Base-by-base conservation (phyloP, 2,329 filamentous ascomycete species). In the Colletotrichum euphorbiae region DNA sequence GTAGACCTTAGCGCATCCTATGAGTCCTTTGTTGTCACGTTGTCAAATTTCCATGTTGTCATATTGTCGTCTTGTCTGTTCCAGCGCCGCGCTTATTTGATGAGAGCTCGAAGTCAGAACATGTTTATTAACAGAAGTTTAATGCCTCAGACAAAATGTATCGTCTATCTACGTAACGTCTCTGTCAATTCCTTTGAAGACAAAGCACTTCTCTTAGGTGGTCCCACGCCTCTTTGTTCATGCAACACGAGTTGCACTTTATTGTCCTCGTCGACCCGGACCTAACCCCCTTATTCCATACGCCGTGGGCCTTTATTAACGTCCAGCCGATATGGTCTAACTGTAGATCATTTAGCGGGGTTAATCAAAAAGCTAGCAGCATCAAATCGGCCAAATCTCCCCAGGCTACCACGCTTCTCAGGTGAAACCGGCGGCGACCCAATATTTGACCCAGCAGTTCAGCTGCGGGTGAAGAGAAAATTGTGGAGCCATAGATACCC, bases 301-400 rank as follows among this genome's bases (percentile, higher is more conserved):
- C 36, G 11, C 52, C 19, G 6, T 21, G 15, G 2, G 52, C 15
- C 8, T 51, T 51, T 3, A 21, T 24, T 11, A 42, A 36, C n/a
- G 15, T 36, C 52, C 21, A 38, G n/a, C 52, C 52, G 12, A 42
- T 36, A 19, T n/a, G n/a, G n/a, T n/a, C n/a, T n/a, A n/a, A n/a
- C n/a, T n/a, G n/a, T n/a, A n/a, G n/a, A n/a, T n/a, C n/a, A n/a
- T n/a, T n/a, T n/a, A n/a, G n/a, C n/a, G n/a, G 52, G 8, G 15
- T 42, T 15, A 36, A 56, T 9, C 52, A 11, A 5, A 43, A 43
- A n/a, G 52, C 52, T 2, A 56, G 21, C 19, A 56, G 15, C 33
- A 56, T 42, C 13, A 56, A n/a, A 28, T 56, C 52, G 9, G 36
- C 33, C 21, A 56, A 24, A 17, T 56, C 52, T 6, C 38, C 52